These are phyloP conservation scores for Hymenoscyphus occultus DNA, from an alignment of 2,329 filamentous ascomycete species.

Conservation along the genomic window DNA sequence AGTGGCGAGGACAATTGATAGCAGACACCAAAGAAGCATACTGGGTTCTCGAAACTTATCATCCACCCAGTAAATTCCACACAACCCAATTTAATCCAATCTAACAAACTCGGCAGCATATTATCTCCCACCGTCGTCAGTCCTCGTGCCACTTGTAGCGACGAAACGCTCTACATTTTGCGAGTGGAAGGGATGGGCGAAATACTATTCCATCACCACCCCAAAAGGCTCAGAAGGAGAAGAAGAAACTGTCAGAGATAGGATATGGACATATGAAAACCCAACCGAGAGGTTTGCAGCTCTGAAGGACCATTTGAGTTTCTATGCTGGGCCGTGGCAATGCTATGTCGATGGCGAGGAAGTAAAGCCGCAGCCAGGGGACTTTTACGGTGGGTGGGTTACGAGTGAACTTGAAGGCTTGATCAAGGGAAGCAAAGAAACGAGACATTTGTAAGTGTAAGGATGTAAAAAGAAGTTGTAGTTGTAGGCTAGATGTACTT, in stretches of 20 bases:
- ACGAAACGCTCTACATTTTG: slow-evolving; percentile 49
- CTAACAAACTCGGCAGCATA: slow-evolving; percentile 44
- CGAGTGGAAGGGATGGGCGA: slow-evolving; percentile 60
- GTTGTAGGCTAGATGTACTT: not conserved
- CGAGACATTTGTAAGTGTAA: slow-evolving; percentile 19
- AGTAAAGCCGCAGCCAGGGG: slow-evolving; percentile 57
- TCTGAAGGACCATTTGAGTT: slow-evolving; percentile 55
- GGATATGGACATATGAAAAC: slow-evolving; percentile 58
- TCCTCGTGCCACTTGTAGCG: slow-evolving; percentile 46
- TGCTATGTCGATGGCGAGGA: slow-evolving; percentile 60
- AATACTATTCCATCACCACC: slow-evolving; percentile 51
- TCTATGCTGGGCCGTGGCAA: slow-evolving; percentile 61
- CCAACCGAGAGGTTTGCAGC: slow-evolving; percentile 51
- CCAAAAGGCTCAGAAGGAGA: slow-evolving; percentile 14
- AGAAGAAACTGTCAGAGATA: slow-evolving; percentile 43
- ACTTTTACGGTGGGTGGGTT: slow-evolving; percentile 65
- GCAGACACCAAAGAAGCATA: slow-evolving; percentile 49
- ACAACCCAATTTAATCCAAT: not conserved
- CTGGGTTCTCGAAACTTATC: slow-evolving; percentile 43
- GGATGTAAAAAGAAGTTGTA: not conserved
- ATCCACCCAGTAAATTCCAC: slow-evolving; percentile 53
- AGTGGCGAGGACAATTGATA: slow-evolving; percentile 52
- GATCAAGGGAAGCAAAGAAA: slow-evolving; percentile 42
- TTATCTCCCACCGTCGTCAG: slow-evolving; percentile 52
- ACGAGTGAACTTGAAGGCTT: slow-evolving; percentile 56